Percentiles rank a stretch among this genome's conserved stretches.
phyloP scores from a whole-genome alignment of 2,329 filamentous ascomycete genomes.

The Neopestalotiopsis clavispora region DNA sequence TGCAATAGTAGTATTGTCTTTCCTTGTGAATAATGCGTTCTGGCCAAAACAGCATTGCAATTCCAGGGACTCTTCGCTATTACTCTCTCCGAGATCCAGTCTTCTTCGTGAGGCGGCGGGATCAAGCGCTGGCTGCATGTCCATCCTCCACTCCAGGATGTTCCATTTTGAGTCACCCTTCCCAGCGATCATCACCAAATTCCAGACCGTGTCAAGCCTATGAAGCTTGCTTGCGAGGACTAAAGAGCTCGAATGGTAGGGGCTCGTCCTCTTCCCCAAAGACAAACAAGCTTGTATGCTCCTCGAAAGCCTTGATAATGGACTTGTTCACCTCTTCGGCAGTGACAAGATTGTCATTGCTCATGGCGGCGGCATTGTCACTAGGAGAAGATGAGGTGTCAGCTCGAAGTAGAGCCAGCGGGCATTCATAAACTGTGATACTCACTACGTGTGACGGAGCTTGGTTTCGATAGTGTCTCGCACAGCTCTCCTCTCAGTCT shows the following conservation, averaged over 20 bases:
- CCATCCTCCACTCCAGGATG: neutral
- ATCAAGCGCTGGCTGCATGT: no score
- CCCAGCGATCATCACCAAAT: neutral
- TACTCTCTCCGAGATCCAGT: no score
- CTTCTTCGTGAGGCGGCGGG: no score
- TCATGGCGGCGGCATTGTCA: neutral
- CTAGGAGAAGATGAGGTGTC: neutral
- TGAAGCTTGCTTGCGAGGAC: neutral
- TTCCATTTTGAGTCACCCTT: neutral
- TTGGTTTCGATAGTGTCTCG: neutral
- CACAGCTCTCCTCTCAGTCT: neutral
- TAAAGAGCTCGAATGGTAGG: neutral
- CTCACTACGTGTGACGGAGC: slow-evolving; percentile 2
- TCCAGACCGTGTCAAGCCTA: neutral
- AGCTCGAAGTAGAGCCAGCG: neutral
- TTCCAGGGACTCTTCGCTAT: no score
- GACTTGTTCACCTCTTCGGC: neutral
- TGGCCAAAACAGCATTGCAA: no score
- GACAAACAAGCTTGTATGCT: slow-evolving; percentile 3
- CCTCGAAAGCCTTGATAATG: slow-evolving; percentile 2
- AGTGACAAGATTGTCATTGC: slow-evolving; percentile 1
- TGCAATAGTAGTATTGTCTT: no score
- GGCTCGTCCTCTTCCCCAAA: slow-evolving; percentile 5
- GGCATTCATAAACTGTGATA: neutral
- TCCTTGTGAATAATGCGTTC: no score